phyloP scores from a whole-genome alignment of 306 rosid species.

The Cucurbita argyrosperma region DNA sequence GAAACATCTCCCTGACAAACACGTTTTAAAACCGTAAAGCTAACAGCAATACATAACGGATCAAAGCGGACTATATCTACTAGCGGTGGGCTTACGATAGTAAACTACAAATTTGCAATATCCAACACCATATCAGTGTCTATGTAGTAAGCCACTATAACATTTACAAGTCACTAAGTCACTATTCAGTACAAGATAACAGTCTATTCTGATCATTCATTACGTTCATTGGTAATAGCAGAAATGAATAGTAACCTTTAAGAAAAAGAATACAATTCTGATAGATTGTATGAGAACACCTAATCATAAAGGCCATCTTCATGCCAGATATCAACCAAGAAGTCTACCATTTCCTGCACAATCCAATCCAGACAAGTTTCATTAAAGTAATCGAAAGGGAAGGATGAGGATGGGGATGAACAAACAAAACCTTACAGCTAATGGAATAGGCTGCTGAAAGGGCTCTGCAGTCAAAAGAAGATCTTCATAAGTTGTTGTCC shows the following conservation, averaged over 20 bases:
- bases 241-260: not conserved
- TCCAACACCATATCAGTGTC: too few species aligned
- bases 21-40: too few species aligned
- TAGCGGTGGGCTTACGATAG: too few species aligned
- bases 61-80: too few species aligned
- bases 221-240: not conserved
- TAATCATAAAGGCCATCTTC: conserved; percentile 58
- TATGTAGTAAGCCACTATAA: not conserved
- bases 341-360: conserved; percentile 64
- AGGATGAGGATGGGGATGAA: not conserved
- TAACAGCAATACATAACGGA: too few species aligned
- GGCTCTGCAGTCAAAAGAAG: conserved; percentile 28
- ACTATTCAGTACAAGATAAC: not conserved
- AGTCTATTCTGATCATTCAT: not conserved
- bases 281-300: not conserved
- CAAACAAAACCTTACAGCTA: conserved; percentile 22
- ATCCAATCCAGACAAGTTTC: not conserved
- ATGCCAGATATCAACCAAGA: conserved; percentile 50
- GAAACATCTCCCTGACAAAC: too few species aligned
- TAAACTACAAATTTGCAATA: too few species aligned
- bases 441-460: conserved; percentile 31
- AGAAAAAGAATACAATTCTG: not conserved
- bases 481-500: conserved; percentile 37
- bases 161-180: not conserved
- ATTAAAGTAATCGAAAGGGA: not conserved